Evolutionary conservation across 441 rosid species (phyloP).

Genomic region (Heliophila coronopifolia): DNA sequence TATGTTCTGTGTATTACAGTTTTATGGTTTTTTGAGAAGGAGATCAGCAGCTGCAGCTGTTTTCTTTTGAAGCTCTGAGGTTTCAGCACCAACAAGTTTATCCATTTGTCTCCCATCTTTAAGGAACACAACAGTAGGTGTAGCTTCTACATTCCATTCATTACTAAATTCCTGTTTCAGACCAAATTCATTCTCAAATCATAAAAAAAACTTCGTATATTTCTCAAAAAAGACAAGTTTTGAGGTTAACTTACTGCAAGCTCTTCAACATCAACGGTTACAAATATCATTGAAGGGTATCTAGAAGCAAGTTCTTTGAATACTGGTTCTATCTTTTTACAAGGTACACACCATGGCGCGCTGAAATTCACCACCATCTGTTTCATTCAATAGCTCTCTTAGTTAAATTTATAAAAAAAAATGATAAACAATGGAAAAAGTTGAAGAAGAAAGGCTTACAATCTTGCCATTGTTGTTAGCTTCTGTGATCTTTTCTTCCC

Average conservation of each 20-base stretch:
- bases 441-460: slow-evolving; percentile 31
- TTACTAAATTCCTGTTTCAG: slow-evolving; percentile 52
- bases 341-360: slow-evolving; percentile 52
- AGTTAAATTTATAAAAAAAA: too few relatives aligned
- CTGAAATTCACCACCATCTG: slow-evolving; percentile 63
- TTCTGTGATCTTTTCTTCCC: slow-evolving; percentile 51
- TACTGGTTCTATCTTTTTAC: slow-evolving; percentile 39
- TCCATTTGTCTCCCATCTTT: slow-evolving; percentile 55
- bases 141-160: slow-evolving; percentile 58
- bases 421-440: background rate
- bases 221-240: background rate
- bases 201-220: background rate
- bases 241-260: slow-evolving; percentile 43
- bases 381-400: background rate
- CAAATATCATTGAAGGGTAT: slow-evolving; percentile 45
- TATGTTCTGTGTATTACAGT: slow-evolving; percentile 3
- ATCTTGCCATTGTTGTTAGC: slow-evolving; percentile 40
- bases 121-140: slow-evolving; percentile 59
- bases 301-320: slow-evolving; percentile 42
- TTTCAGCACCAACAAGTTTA: slow-evolving; percentile 54
- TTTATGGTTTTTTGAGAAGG: slow-evolving; percentile 5
- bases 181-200: slow-evolving; percentile 3
- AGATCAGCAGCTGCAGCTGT: slow-evolving; percentile 35
- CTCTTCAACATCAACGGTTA: slow-evolving; percentile 50
- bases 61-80: slow-evolving; percentile 51